Base-by-base conservation (phyloP, 768 basidiomycete genomes). In the Phaeotremella fagi region DNA sequence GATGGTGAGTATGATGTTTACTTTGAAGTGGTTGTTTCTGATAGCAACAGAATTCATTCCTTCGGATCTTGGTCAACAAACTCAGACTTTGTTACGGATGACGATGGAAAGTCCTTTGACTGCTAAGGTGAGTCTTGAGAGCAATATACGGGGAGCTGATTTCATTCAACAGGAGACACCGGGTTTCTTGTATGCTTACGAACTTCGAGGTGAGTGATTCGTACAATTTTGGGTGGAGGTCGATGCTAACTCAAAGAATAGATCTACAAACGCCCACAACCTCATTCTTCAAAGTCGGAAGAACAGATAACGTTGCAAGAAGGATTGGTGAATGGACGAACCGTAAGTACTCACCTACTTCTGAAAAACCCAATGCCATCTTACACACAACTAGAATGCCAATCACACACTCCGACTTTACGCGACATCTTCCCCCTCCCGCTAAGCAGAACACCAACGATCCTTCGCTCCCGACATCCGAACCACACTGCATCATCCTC, bases 271-370 rank as follows among this genome's bases (percentile, higher is more conserved):
- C 68, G 4, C 54, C 55, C 7, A 47, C 18, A 1, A 46, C 64
- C 3, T 54, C 58, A 2, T 74, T 57, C 49, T 74, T 66, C 60
- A 74, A 74, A 37, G 63, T 74, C 15, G 72, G 72, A 0, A 37
- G 72, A 20, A 74, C 72, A 4, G 72, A 74, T 31, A 74, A 74
- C 45, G 70, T 72, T 0, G 66, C 72, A 23, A 59, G 72, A 4
- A 54, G 72, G 1, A 59, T 74, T 2, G 64, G 71, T 18, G 55
- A 74, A 42, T 74, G 72, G 72, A 64, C 63, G 0, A 64, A 60
- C 42, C 66, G 72, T 72, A 31, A 57, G 72, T 57, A 12, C n/a
- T 9, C n/a, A 9, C 33, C 9, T n/a, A 35, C n/a, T n/a, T n/a
- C 9, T 9, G 33, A 9, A 35, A 9, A n/a, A 9, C 33, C 9